Conservation (phyloP, 192 early-diverging fungal genomes). For the Umbelopsis vinacea region DNA sequence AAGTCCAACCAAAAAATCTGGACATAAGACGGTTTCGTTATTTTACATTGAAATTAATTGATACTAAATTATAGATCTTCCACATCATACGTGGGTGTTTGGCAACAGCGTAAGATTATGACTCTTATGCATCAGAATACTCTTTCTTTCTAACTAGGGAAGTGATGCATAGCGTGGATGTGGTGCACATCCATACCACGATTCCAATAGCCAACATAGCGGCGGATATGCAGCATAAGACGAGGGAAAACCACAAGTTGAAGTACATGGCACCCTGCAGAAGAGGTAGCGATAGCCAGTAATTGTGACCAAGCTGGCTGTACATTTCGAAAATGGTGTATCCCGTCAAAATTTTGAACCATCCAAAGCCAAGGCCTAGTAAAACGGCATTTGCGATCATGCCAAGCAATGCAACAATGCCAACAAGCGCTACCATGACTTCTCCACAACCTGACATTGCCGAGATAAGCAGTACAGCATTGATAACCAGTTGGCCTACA, state of each 20-base stretch:
- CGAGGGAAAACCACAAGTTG: slow-evolving; percentile 1
- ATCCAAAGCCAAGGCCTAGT: slow-evolving; percentile 3
- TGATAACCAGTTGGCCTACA: not conserved
- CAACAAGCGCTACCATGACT: not conserved
- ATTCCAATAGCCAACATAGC: not conserved
- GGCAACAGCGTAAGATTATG: too few species aligned
- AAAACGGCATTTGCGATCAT: not conserved
- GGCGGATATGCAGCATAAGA: not conserved
- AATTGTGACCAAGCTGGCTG: not conserved
- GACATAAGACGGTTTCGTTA: too few species aligned
- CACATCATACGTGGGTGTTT: too few species aligned
- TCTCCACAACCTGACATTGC: not conserved
- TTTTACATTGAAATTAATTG: too few species aligned
- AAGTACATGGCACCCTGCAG: slow-evolving; percentile 2
- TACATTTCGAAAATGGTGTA: slow-evolving; percentile 17
- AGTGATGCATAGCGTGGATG: too few species aligned
- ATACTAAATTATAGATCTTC: too few species aligned
- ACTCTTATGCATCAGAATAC: too few species aligned
- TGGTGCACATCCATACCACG: not conserved
- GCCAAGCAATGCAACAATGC: not conserved
- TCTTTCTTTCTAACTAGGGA: too few species aligned
- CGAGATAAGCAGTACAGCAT: not conserved
- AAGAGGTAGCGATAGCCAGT: not conserved
- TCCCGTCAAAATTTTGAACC: slow-evolving; percentile 8
- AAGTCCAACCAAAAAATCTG: too few species aligned